Base-by-base conservation (phyloP, 305 asterid genomes). In the Fraxinus sp. region DNA sequence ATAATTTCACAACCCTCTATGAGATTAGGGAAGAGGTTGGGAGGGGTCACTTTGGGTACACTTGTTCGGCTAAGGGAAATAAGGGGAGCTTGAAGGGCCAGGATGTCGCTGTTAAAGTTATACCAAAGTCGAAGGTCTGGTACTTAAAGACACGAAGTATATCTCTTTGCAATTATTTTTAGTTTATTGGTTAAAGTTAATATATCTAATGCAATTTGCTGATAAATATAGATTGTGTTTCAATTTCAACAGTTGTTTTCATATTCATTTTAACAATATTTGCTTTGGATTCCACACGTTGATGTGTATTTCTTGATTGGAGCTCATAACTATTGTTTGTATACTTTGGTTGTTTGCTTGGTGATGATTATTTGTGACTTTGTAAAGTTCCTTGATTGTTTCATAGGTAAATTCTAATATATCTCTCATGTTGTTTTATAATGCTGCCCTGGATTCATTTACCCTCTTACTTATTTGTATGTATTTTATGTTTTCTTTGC, bases 1-100 rank as follows among this genome's bases (percentile, higher is more conserved):
- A 88, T 88, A 90, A 81, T 83, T 92, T 92, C 35, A 28, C 10
- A 2, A 84, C 76, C 79, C 86, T 85, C 57, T 92, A 86, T 85
- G 94, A 90, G 73, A 87, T 90, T 82, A 92, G 90, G 14, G 93
- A 92, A 71, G 97, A 92, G 85, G 92, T 91, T 72, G 97, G 97
- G 16, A 88, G 92, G 37, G 97, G 97, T 1, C 97, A 92, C 87
- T 92, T 92, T 84, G 97, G 97, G 46, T 92, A 88, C 83, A 91
- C 97, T 86, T 91, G 93, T 86, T 86, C 90, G n/a, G 97, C 90
- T 66, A 87, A 62, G 81, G 95, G 92, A 37, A 92, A 88, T 83
- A 92, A 86, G 74, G 95, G 95, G 36, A 90, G 87, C 83, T 82
- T 91, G 90, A 92, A 91, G 78, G 95, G 97, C 76, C 89, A 75